phyloP scores from a whole-genome alignment of 2,329 filamentous ascomycete genomes.

The Aspergillus sp. region DNA sequence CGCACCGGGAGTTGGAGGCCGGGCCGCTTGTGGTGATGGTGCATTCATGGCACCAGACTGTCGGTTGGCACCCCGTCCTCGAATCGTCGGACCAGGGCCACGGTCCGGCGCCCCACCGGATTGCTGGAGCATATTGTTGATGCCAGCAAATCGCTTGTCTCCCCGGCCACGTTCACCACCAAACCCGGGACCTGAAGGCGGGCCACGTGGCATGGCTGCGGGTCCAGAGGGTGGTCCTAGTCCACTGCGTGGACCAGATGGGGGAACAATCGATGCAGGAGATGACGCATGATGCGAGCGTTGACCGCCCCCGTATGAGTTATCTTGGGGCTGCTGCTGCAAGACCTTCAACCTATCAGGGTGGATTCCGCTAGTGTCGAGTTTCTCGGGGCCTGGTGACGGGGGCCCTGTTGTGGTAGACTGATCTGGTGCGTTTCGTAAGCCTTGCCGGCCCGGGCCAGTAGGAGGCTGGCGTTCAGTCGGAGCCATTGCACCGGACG shows the following conservation, averaged over 20 bases:
- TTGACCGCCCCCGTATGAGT: constrained; percentile 20
- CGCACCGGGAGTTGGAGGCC: constrained; percentile 34
- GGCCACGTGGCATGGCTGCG: constrained; percentile 37
- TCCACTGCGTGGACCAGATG: constrained; percentile 45
- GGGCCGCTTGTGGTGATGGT: constrained; percentile 34
- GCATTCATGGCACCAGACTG: constrained; percentile 34
- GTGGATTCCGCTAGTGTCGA: constrained; percentile 52
- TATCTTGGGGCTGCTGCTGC: constrained; percentile 33
- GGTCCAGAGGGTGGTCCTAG: constrained; percentile 37
- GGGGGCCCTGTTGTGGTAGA: constrained; percentile 31
- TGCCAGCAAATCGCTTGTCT: constrained; percentile 50
- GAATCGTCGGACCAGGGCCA: constrained; percentile 37
- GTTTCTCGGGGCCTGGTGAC: constrained; percentile 34
- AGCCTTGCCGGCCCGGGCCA: constrained; percentile 43
- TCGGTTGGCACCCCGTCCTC: constrained; percentile 43
- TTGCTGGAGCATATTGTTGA: constrained; percentile 52
- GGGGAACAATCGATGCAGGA: constrained; percentile 32
- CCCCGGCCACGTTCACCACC: constrained; percentile 43
- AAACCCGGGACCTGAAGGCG: constrained; percentile 39
- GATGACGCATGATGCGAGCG: constrained; percentile 28
- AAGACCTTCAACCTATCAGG: constrained; percentile 55
- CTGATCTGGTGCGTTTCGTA: constrained; percentile 37
- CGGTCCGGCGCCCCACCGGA: constrained; percentile 38
- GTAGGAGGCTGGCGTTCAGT: constrained; percentile 47
- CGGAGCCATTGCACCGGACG: constrained; percentile 23